Evolutionary conservation across 2,329 filamentous ascomycete genomes (phyloP), one percentile per base, ranked within the genome.

Genomic region (Monilinia aucupariae): DNA sequence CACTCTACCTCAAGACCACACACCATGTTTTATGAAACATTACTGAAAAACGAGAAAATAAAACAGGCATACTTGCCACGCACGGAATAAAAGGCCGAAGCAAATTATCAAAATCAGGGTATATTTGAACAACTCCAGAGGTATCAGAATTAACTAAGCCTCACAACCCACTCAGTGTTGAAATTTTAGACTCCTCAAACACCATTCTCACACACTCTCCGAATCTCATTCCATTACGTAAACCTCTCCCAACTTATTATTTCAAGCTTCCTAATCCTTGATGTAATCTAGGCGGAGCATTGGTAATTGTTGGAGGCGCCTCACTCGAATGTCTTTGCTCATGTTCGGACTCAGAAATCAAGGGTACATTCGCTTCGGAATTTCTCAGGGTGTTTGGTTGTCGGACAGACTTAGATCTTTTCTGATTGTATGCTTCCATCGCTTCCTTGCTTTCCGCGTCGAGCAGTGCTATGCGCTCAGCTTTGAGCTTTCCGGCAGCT

Each of bases 391-490:
- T n/a, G 15, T 45, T 30, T 48, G 27, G 34, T 17, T 63, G 52
- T 48, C 22, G 34, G 22, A 50, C n/a, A 34, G 41, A 34, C n/a
- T n/a, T 27, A 10, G 27, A 30, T 56, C 43, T 56, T 22, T 48
- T 47, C 43, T 55, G 32, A 5, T 30, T 43, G n/a, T 43, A 25
- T 34, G 37, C 20, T 27, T 45, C 27, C 37, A 50, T 34, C 22
- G 60, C 52, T 37, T 62, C 45, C 15, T 17, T 37, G n/a, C 53
- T 62, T 45, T 62, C 45, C 25, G 47, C 30, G 8, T 63, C 61
- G 5, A 63, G 39, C 15, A 45, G 45, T n/a, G 61, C 54, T 9
- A 27, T 30, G 6, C 32, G 61, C 10, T 43, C 61, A 15, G 55
- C 47, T 37, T 30, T 15, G 17, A 48, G 25, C 39, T 51, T 51